Base-by-base conservation (phyloP, 1,139 yeast genomes). In the Pichia sp. region DNA sequence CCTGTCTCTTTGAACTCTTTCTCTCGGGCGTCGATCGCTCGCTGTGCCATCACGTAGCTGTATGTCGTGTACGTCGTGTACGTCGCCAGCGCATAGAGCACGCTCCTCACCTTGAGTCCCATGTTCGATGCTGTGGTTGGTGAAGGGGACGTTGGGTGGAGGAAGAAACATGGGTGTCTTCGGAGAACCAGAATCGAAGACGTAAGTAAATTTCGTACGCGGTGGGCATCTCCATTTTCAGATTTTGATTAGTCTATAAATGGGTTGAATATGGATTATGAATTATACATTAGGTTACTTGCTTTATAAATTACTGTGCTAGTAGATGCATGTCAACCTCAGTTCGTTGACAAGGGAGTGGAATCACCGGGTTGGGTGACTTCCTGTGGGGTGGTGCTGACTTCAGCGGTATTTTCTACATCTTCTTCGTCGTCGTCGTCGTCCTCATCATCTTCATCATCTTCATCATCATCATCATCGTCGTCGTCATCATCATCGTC, bases 41-140 rank as follows among this genome's bases (percentile, higher is more conserved):
- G 66, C 48, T 75, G 75, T 4, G 94, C 77, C 33, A 76, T 66
- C 33, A 75, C 55, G 34, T 83, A 82, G 53, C 88, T 87, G 58
- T 83, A 83, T 1, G 85, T 77, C 1, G 51, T 44, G 38, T 46
- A 51, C 15, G 49, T 27, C 5, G 91, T 76, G 59, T 87, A 87
- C 6, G 85, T 78, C 3, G 77, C 70, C 22, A 83, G 62, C 6
- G 82, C 58, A 1, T 87, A 86, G 14, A 48, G 14, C 9, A 52
- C 34, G 42, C 47, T 44, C 31, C 45, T 32, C 12, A 46, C 22
- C 20, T 38, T 47, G 1, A 48, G 20, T 12, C 52, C 50, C 52
- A 48, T 47, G 31, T 14, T 32, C 14, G 19, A n/a, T n/a, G n/a
- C n/a, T n/a, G n/a, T n/a, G n/a, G n/a, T n/a, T n/a, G n/a, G n/a